These are phyloP conservation scores for Diaporthe sp. DNA, from an alignment of 2,329 filamentous ascomycete species.

Conservation along the genomic window DNA sequence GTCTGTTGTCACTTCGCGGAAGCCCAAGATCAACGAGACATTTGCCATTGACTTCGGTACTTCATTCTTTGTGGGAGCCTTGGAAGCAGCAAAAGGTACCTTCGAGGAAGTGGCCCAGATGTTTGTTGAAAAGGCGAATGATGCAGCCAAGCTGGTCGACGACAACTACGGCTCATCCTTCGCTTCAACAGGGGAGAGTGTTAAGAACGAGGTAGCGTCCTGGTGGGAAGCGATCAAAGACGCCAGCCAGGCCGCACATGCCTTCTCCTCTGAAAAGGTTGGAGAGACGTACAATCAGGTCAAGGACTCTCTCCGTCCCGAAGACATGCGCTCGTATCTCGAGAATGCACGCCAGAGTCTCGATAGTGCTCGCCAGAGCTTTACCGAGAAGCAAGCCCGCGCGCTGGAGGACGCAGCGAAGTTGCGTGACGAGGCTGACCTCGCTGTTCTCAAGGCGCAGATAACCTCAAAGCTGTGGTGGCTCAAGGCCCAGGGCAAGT, in stretches of 20 bases:
- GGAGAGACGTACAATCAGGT: slow-evolving; percentile 44
- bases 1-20: slow-evolving; percentile 68
- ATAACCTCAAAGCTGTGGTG: slow-evolving; percentile 69
- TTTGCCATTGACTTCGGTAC: slow-evolving; percentile 72
- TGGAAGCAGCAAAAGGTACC: slow-evolving; percentile 58
- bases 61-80: slow-evolving; percentile 57
- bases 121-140: slow-evolving; percentile 55
- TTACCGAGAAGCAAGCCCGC: slow-evolving; percentile 44
- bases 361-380: slow-evolving; percentile 47
- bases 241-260: slow-evolving; percentile 42
- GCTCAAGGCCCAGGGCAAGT: slow-evolving; percentile 65
- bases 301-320: slow-evolving; percentile 43
- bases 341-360: slow-evolving; percentile 48
- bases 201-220: slow-evolving; percentile 47
- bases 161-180: slow-evolving; percentile 49
- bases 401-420: slow-evolving; percentile 47
- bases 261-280: slow-evolving; percentile 41
- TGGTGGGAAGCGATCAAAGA: slow-evolving; percentile 48
- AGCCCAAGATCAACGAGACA: slow-evolving; percentile 71
- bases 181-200: slow-evolving; percentile 48
- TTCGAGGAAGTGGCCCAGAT: slow-evolving; percentile 55
- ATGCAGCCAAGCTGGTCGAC: slow-evolving; percentile 44
- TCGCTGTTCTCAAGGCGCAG: slow-evolving; percentile 65
- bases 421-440: slow-evolving; percentile 53
- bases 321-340: slow-evolving; percentile 43